Conservation (phyloP, 352 stramenopile species). For the Lagenidium giganteum region DNA sequence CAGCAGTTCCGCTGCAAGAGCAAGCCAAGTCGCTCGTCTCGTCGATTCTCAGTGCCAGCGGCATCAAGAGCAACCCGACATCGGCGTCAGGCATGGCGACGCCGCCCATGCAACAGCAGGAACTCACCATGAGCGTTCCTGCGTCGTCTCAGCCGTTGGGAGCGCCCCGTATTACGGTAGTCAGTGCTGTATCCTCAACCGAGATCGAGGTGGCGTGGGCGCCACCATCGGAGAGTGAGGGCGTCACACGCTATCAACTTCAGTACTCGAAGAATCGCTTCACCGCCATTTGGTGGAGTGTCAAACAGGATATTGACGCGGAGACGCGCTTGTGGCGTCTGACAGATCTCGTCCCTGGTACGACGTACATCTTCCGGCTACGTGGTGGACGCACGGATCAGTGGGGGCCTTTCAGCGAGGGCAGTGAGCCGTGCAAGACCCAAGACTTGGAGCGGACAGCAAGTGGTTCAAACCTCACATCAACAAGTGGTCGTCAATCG, state of each 20-base stretch:
- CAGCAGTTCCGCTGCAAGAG: slow-evolving; percentile 38
- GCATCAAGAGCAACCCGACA: slow-evolving; percentile 21
- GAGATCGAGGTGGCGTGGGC: slow-evolving; percentile 77
- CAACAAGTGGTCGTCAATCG: slow-evolving; percentile 1
- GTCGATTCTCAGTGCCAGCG: slow-evolving; percentile 45
- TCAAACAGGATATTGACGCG: slow-evolving; percentile 55
- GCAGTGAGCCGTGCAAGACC: slow-evolving; percentile 60
- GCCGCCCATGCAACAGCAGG: background rate
- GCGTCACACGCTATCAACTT: slow-evolving; percentile 69
- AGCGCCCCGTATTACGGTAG: background rate
- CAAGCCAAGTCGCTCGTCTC: slow-evolving; percentile 69
- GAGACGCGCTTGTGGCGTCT: slow-evolving; percentile 56
- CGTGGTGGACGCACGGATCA: slow-evolving; percentile 47
- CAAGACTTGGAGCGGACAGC: background rate
- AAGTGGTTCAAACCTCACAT: background rate
- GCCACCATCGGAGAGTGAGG: slow-evolving; percentile 42
- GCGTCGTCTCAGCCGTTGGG: background rate
- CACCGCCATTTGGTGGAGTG: slow-evolving; percentile 73
- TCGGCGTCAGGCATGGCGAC: background rate
- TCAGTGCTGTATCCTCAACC: slow-evolving; percentile 2
- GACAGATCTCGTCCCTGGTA: slow-evolving; percentile 49
- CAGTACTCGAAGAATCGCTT: slow-evolving; percentile 80
- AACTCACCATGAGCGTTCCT: too few relatives aligned
- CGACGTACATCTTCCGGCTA: slow-evolving; percentile 69
- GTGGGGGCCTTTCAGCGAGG: slow-evolving; percentile 76